Base-by-base conservation (phyloP, 208 protist species). In the Trypanosoma lewisi region DNA sequence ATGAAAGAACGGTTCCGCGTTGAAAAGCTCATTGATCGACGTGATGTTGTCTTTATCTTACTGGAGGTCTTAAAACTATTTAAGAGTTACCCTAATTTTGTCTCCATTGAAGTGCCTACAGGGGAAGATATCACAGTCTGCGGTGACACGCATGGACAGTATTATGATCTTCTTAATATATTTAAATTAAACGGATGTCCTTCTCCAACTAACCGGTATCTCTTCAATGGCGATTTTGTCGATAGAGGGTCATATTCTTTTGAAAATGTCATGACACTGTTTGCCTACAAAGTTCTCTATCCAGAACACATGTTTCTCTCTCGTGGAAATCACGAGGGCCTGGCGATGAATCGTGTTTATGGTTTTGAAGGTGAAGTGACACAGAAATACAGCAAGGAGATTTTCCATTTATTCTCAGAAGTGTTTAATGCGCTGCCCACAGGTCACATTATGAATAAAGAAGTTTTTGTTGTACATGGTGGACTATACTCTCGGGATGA, bases 61-160 rank as follows among this genome's bases (percentile, higher is more conserved):
- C 59, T 96, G 41, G 79, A 91, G 58, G 58, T 89, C 9, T 69
- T 93, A 23, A 85, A 87, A 33, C 49, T 93, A 14, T 92, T 95
- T 57, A 83, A 87, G 49, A 75, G 71, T 51, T 85, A 76, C 49
- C 90, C 93, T 5, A 97, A 97, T 72, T 85, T 94, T 73, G 88
- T 96, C 1, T 53, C 70, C 9, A 85, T 99, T 42, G 80, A 83
- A 2, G 75, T 98, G n/a, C 83, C 91, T 9, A 77, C 88, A 27
- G 78, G 75, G 28, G 67, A 88, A 50, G 77, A 88, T 27, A 94
- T 99, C 63, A 99, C 94, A 17, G 96, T 99, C 25, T 99, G 97
- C 85, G 98, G 98, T 50, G 98, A 99, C 78, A 98, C 96, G 8
- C 98, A 99, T 83, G 98, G 98, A 8, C 98, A 99, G 81, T 99